A percentile compares a stretch with the other conserved stretches of the same genome.
These are phyloP conservation scores for Globisporangium orthogonon DNA, from an alignment of 352 stramenopile genomes.

Conservation along the genomic window DNA sequence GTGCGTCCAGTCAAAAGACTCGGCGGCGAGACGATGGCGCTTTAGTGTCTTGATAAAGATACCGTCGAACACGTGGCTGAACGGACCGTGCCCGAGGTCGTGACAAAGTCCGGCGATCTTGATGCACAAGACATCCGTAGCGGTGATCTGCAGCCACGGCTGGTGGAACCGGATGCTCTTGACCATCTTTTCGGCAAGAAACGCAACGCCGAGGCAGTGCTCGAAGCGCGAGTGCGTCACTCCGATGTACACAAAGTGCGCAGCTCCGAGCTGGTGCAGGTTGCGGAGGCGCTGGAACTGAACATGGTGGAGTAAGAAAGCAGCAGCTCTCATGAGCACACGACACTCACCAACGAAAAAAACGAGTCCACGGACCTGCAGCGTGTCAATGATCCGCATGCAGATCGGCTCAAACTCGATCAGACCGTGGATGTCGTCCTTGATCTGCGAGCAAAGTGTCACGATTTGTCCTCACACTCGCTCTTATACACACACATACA, in stretches of 20 bases:
- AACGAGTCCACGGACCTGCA: constrained; percentile 31
- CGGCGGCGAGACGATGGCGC: constrained; percentile 21
- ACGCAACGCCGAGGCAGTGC: constrained; percentile 92
- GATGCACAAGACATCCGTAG: constrained; percentile 57
- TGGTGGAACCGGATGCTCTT: constrained; percentile 74
- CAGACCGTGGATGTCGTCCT: constrained; percentile 72
- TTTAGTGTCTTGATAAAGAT: constrained; percentile 60
- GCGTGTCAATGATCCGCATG: constrained; percentile 77
- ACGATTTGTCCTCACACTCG: too few relatives aligned
- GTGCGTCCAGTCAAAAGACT: constrained; percentile 55
- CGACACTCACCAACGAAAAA: too few relatives aligned
- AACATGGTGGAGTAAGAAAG: neutral
- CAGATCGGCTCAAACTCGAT: constrained; percentile 77
- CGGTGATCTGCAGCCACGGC: constrained; percentile 84
- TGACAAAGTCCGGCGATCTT: constrained; percentile 82
- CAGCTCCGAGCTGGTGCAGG: constrained; percentile 92
- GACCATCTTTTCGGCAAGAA: constrained; percentile 89
- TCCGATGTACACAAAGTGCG: constrained; percentile 86
- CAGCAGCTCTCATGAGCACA: neutral
- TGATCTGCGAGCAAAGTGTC: constrained; percentile 34
- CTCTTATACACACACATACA: neutral
- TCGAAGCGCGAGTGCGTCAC: constrained; percentile 77
- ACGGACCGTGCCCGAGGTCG: constrained; percentile 72
- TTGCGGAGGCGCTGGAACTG: constrained; percentile 93
- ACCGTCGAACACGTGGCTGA: constrained; percentile 79